Percentiles rank a stretch among this genome's conserved stretches.
Evolutionary conservation across 176 grass and related monocot genomes (phyloP).

Genomic region (Phragmites australis): DNA sequence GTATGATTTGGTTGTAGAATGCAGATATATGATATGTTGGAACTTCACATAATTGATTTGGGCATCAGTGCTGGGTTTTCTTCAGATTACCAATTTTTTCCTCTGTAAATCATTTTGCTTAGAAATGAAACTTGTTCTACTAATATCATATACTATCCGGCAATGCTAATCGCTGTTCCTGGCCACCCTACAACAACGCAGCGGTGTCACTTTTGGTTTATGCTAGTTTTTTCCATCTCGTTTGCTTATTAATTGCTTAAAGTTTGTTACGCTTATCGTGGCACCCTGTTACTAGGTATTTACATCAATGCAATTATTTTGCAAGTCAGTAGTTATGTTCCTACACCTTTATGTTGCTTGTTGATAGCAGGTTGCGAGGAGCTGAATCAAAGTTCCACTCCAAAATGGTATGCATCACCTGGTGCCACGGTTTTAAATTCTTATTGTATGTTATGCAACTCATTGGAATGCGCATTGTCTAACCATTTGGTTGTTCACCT

Average conservation of each 20-base stretch:
- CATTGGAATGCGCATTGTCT: not conserved
- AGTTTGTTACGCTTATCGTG: not conserved
- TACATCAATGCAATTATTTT: not conserved
- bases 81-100: not conserved
- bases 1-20: not conserved
- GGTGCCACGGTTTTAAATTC: not conserved
- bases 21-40: not conserved
- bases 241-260: not conserved
- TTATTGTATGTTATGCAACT: conserved; percentile 4
- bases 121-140: not conserved
- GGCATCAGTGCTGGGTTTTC: not conserved
- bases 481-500: not conserved
- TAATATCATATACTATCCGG: not conserved
- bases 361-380: conserved; percentile 12
- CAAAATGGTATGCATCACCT: conserved; percentile 46
- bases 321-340: not conserved
- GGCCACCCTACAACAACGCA: not conserved
- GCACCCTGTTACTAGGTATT: not conserved
- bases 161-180: not conserved
- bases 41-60: not conserved
- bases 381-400: not conserved
- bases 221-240: not conserved
- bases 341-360: not conserved
- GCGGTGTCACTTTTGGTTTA: not conserved
- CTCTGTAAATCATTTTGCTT: not conserved